Evolutionary conservation across 2,329 filamentous ascomycete species (phyloP).

Genomic region (Lachnellula willkommii): DNA sequence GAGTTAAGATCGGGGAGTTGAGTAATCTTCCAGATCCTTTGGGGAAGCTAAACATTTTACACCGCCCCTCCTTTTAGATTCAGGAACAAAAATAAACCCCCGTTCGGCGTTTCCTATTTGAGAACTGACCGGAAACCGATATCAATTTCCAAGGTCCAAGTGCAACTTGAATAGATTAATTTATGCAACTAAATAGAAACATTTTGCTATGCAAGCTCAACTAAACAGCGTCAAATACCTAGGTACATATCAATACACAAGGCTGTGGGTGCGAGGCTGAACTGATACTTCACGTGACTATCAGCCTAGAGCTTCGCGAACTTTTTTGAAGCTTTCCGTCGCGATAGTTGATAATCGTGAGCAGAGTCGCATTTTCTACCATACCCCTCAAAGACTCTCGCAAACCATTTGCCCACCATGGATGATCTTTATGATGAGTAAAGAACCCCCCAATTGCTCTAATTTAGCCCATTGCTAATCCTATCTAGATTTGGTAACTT

Average conservation of each 20-base stretch:
- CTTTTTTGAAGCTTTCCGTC: conserved; percentile 24
- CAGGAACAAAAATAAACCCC: too few species aligned
- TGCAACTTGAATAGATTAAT: too few species aligned
- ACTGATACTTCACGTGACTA: conserved; percentile 23
- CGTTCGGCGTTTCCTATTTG: too few species aligned
- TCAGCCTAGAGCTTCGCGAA: conserved; percentile 12
- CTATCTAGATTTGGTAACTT: conserved; percentile 84
- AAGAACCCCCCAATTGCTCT: conserved; percentile 21
- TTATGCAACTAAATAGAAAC: too few species aligned
- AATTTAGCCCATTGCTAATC: conserved; percentile 16
- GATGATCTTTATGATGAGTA: conserved; percentile 98
- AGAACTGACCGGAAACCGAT: too few species aligned
- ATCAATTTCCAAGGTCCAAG: too few species aligned
- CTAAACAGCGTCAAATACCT: neutral
- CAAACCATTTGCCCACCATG: conserved; percentile 45
- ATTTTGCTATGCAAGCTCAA: too few species aligned
- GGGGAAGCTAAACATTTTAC: neutral
- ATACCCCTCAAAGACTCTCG: neutral
- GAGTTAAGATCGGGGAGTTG: neutral
- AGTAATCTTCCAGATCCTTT: conserved; percentile 5
- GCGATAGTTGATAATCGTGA: conserved; percentile 11
- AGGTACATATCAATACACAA: neutral
- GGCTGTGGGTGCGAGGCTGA: conserved; percentile 11
- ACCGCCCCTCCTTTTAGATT: too few species aligned
- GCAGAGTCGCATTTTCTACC: conserved; percentile 15